These are phyloP conservation scores for Paecilomyces dactylethromorphus DNA, from an alignment of 2,329 filamentous ascomycete genomes.

Conservation along the genomic window DNA sequence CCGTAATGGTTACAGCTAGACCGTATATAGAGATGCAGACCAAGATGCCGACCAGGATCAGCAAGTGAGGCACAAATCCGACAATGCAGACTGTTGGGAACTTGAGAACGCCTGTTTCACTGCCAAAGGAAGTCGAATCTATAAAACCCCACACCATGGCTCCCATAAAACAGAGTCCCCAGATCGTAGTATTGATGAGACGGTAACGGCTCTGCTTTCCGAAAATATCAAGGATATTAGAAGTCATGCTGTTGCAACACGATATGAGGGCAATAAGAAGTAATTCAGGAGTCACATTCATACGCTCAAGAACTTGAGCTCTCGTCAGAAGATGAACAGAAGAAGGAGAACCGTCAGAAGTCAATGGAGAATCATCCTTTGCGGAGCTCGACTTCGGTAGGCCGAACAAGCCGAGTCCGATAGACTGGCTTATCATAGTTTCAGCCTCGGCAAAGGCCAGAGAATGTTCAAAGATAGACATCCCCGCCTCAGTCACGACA, in stretches of 20 bases:
- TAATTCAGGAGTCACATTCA: conserved; percentile 87
- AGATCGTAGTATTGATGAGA: conserved; percentile 81
- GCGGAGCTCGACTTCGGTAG: conserved; percentile 37
- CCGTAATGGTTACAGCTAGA: conserved; percentile 69
- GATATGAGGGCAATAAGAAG: conserved; percentile 83
- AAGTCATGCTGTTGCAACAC: conserved; percentile 78
- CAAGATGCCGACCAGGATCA: conserved; percentile 72
- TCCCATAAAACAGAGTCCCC: conserved; percentile 84
- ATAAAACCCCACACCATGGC: conserved; percentile 73
- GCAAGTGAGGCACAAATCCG: conserved; percentile 88
- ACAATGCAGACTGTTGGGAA: conserved; percentile 95
- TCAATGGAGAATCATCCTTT: conserved; percentile 39
- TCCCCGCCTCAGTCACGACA: conserved; percentile 78
- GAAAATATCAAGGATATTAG: conserved; percentile 73
- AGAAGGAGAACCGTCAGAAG: conserved; percentile 22
- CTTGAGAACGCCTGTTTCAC: conserved; percentile 59
- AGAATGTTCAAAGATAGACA: conserved; percentile 95
- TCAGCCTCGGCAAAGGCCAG: conserved; percentile 95
- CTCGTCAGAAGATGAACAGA: conserved; percentile 32
- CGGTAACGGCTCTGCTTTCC: conserved; percentile 72
- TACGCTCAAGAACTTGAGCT: conserved; percentile 61
- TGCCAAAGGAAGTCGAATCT: conserved; percentile 36
- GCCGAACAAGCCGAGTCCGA: conserved; percentile 63
- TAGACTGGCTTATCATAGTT: conserved; percentile 71
- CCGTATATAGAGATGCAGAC: conserved; percentile 71